Conservation (phyloP, 1,139 yeast genomes). For the Pichia sp. region DNA sequence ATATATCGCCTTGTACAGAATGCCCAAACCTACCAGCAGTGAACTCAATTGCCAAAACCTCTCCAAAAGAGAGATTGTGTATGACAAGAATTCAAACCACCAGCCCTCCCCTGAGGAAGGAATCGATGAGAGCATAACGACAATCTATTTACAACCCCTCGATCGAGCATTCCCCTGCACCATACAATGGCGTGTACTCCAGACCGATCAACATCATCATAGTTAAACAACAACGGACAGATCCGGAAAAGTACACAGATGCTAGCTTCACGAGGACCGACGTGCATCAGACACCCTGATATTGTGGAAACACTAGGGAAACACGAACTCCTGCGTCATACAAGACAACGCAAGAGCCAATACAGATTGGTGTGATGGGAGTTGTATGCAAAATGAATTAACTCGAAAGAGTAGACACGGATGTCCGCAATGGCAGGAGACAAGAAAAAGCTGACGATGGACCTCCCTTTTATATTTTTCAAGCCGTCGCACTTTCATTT, state of each 20-base stretch:
- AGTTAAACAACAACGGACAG: conserved; percentile 12
- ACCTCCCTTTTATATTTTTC: background rate
- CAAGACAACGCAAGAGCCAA: conserved; percentile 24
- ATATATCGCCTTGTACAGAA: conserved; percentile 65
- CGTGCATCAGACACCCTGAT: conserved; percentile 28
- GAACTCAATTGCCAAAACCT: conserved; percentile 15
- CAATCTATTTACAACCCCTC: conserved; percentile 67
- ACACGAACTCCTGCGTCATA: conserved; percentile 24
- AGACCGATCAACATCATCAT: conserved; percentile 26
- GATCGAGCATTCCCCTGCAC: conserved; percentile 83
- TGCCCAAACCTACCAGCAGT: conserved; percentile 17
- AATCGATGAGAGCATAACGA: conserved; percentile 2
- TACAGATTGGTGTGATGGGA: conserved; percentile 27
- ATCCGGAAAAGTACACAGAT: conserved; percentile 20
- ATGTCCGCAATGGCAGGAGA: background rate
- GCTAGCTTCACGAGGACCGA: conserved; percentile 40
- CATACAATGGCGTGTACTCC: conserved; percentile 18
- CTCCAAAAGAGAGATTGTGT: conserved; percentile 27
- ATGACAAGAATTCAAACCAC: conserved; percentile 63
- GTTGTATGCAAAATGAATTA: conserved; percentile 18
- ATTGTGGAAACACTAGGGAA: conserved; percentile 25
- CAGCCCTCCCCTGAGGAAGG: conserved; percentile 18
- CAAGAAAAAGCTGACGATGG: background rate
- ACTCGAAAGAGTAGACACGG: background rate
- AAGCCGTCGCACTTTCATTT: background rate